Evolutionary conservation across 768 basidiomycete species (phyloP).

Genomic region (Tephrocybe sp.): DNA sequence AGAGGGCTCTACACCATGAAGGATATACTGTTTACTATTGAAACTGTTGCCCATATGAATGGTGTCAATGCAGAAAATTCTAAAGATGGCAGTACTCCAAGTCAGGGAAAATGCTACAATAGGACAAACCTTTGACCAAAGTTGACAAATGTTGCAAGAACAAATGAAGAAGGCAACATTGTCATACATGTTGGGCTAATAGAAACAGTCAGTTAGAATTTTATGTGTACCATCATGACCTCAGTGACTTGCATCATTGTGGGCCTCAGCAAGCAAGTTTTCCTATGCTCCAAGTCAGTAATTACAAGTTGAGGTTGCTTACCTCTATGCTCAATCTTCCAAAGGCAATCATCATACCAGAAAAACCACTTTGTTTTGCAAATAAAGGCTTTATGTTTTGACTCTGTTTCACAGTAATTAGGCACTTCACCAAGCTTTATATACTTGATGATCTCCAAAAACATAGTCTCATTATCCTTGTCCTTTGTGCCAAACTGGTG

Average conservation of each 20-base stretch:
- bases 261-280: conserved; percentile 22
- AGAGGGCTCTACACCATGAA: conserved; percentile 22
- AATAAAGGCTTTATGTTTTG: not conserved
- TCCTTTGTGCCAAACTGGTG: conserved; percentile 14
- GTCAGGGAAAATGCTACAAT: conserved; percentile 20
- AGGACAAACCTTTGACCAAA: conserved; percentile 17
- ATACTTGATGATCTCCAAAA: too few relatives aligned
- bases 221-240: conserved; percentile 26
- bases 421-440: too few relatives aligned
- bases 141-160: conserved; percentile 34
- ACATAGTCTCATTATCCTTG: not conserved
- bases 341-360: conserved; percentile 18
- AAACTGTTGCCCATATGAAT: conserved; percentile 22
- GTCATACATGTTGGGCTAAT: conserved; percentile 35
- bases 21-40: conserved; percentile 20
- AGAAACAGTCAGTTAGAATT: conserved; percentile 21
- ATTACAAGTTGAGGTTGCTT: conserved; percentile 25
- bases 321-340: conserved; percentile 10
- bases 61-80: conserved; percentile 16
- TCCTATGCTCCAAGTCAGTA: conserved; percentile 6
- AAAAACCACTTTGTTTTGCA: conserved; percentile 17
- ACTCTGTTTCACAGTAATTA: not conserved
- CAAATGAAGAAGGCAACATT: conserved; percentile 26
- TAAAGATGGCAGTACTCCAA: conserved; percentile 17
- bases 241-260: conserved; percentile 27